Percentiles rank a stretch among this genome's conserved stretches.
Evolutionary conservation across 2,329 filamentous ascomycete genomes (phyloP).

Genomic region (Venturia nashicola): DNA sequence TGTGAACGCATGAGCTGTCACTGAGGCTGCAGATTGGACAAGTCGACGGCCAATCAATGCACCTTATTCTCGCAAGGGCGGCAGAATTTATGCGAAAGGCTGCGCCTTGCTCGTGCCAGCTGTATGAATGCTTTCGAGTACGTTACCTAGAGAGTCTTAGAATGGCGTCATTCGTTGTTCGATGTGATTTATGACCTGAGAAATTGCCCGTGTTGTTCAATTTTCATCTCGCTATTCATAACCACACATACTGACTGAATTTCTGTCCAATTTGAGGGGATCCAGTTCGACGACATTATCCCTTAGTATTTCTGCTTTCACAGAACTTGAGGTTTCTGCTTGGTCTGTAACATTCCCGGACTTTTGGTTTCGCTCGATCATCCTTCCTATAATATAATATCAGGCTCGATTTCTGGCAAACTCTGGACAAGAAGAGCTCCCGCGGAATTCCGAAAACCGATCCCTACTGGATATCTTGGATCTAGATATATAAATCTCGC

Average conservation of each 20-base stretch:
- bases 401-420: background rate
- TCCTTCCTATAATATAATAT: background rate
- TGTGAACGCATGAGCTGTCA: conserved; percentile 5
- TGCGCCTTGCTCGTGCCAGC: background rate
- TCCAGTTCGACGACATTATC: background rate
- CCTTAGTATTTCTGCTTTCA: background rate
- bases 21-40: conserved; percentile 1
- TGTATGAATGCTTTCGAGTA: background rate
- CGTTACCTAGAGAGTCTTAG: background rate
- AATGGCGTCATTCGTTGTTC: conserved; percentile 1
- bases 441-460: background rate
- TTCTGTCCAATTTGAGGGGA: background rate
- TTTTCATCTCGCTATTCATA: background rate
- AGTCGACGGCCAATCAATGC: background rate
- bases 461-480: background rate
- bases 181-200: background rate
- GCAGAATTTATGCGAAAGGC: background rate
- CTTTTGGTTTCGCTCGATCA: background rate
- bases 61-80: background rate
- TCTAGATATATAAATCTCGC: background rate
- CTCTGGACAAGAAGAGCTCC: background rate
- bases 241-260: background rate
- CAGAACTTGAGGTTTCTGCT: background rate
- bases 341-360: background rate
- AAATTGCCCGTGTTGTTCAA: background rate